Evolutionary conservation across 345 rosid species (phyloP), one percentile per base, ranked within the genome.

Genomic region (Arabidopsis suecica): DNA sequence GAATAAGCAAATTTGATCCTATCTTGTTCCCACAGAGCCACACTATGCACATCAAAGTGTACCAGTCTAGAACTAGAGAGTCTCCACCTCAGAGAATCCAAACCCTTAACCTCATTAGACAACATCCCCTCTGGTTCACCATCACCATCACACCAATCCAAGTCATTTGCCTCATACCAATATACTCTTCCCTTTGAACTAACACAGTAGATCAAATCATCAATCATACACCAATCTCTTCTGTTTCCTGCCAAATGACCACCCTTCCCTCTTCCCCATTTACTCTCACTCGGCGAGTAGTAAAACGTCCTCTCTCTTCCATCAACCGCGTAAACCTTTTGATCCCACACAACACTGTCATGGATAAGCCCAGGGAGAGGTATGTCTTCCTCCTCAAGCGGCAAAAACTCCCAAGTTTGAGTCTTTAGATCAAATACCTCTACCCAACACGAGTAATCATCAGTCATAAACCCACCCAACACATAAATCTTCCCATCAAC

Each of bases 241-340:
- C 42, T 11, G 42, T 38, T 38, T 38, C 42, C 42, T 9, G 8
- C 8, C 49, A 45, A 14, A 14, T n/a, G 50, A n/a, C 20, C 20
- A 45, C 20, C 0, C 16, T 45, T 45, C 8, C 49, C 49, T 45
- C 49, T 45, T 45, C 50, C 50, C 50, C 50, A 45, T 45, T 45
- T 2, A 45, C 50, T 2, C n/a, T n/a, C 18, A 7, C 55, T 65
- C 36, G 50, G 50, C 12, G 36, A 61, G 20, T 41, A 61, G 20
- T 61, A 61, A 13, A 6, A 41, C 0, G 22, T 61, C 25, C 20
- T 61, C 1, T 61, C 12, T 1, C 11, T 7, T 41, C 36, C 18
- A 41, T 41, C 67, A 3, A 61, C 50, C 3, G 20, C 61, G 14
- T 67, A 67, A 37, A 67, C 37, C 34, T 67, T 64, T n/a, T 47